Percentiles rank a stretch among this genome's conserved stretches.
Conservation (phyloP, 169 alveolate genomes). For the Cystoisospora suis region DNA sequence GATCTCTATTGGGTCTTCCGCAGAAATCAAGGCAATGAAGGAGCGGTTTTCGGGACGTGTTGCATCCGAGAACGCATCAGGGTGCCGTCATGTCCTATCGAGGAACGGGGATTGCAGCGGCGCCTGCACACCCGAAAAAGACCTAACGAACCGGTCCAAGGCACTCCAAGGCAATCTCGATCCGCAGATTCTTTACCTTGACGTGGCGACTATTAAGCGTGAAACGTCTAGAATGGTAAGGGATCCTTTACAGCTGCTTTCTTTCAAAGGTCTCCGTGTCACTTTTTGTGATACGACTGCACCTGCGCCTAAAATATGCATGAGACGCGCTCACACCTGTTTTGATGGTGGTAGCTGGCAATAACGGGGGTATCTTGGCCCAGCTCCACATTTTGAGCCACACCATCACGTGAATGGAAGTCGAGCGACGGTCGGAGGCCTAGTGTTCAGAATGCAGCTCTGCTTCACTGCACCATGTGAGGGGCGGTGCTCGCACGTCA, state of each 20-base stretch:
- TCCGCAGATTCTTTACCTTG: slow-evolving; percentile 55
- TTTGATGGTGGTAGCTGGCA: too few species aligned
- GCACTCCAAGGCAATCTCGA: slow-evolving; percentile 66
- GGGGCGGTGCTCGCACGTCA: too few species aligned
- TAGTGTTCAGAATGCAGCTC: too few species aligned
- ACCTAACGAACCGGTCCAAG: neutral
- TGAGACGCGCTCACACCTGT: too few species aligned
- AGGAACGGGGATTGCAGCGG: neutral
- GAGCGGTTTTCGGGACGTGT: neutral
- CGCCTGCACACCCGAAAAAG: neutral
- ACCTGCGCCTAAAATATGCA: too few species aligned
- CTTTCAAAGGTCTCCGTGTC: too few species aligned
- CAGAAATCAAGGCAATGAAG: neutral
- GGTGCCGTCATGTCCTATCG: neutral
- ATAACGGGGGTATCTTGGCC: too few species aligned
- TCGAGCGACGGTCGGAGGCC: too few species aligned
- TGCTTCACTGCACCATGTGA: too few species aligned
- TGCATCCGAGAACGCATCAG: neutral
- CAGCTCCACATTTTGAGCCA: too few species aligned
- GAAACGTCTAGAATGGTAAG: slow-evolving; percentile 55
- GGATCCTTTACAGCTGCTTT: neutral
- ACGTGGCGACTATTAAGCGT: slow-evolving; percentile 8
- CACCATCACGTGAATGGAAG: too few species aligned
- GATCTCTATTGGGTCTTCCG: slow-evolving; percentile 23
- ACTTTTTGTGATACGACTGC: too few species aligned